A percentile compares a stretch with the other conserved stretches of the same genome.
Evolutionary conservation across 2,329 filamentous ascomycete species (phyloP).

Genomic region (Cercospora sp.): DNA sequence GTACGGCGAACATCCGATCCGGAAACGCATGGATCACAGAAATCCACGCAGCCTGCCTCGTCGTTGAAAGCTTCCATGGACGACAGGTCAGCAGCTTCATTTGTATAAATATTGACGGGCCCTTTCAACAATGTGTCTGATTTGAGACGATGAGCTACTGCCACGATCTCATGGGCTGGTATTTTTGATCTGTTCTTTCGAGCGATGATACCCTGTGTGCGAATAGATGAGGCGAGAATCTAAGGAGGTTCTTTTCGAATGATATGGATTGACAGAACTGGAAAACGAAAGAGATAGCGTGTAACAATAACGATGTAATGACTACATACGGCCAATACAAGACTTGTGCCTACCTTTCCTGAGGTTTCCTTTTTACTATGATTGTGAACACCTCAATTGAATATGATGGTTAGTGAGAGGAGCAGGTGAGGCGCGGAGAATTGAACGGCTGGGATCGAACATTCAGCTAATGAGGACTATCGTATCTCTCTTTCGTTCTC

Average conservation of each 20-base stretch:
- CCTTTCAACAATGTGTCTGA: background rate
- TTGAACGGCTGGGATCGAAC: background rate
- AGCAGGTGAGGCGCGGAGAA: background rate
- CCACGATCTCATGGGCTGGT: background rate
- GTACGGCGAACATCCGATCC: background rate
- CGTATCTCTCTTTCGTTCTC: background rate
- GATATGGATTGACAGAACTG: background rate
- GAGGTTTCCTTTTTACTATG: no score
- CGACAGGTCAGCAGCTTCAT: conserved; percentile 4
- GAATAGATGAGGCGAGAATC: background rate
- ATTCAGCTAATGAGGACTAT: background rate
- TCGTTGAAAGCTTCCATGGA: background rate
- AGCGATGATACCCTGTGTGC: conserved; percentile 1
- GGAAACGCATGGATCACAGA: conserved; percentile 1
- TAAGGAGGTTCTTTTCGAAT: background rate
- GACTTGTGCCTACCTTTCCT: background rate
- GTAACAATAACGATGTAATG: background rate
- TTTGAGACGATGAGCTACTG: background rate
- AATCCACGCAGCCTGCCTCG: conserved; percentile 3
- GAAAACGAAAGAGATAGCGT: background rate
- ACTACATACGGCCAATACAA: background rate
- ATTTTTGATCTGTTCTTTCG: background rate
- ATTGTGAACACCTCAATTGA: no score
- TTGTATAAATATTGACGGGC: background rate
- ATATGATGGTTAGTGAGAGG: no score